Percentiles rank a stretch among this genome's conserved stretches.
Conservation (phyloP, 805 yeast genomes). For the Starmerella etchellsii region DNA sequence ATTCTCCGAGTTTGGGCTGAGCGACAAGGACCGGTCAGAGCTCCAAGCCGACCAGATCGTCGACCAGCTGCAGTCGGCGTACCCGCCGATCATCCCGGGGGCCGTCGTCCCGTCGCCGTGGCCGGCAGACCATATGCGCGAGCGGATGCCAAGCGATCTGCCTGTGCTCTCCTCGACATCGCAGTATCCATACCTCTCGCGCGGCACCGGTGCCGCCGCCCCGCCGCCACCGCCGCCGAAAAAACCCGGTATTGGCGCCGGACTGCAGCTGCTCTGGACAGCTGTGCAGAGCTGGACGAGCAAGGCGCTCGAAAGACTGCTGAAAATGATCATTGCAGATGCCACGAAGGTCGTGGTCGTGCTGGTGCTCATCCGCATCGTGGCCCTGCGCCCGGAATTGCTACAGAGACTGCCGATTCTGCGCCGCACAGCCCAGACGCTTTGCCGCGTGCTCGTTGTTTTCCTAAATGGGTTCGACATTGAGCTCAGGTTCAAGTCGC, state of each 20-base stretch:
- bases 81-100: constrained; percentile 16
- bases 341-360: constrained; percentile 10
- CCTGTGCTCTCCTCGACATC: neutral
- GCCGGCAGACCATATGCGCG: constrained; percentile 1
- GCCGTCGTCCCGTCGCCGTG: constrained; percentile 5
- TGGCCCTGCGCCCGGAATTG: constrained; percentile 13
- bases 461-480: constrained; percentile 19
- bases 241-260: neutral
- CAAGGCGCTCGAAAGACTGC: constrained; percentile 2
- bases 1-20: constrained; percentile 22
- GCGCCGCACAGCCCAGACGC: constrained; percentile 6
- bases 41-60: constrained; percentile 15
- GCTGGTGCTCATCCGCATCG: constrained; percentile 13
- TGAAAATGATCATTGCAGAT: constrained; percentile 15
- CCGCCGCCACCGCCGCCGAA: neutral
- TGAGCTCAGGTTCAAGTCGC: constrained; percentile 12
- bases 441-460: constrained; percentile 18
- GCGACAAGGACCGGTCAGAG: constrained; percentile 19
- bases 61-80: constrained; percentile 12
- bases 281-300: neutral
- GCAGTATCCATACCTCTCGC: neutral
- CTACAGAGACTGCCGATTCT: constrained; percentile 14
- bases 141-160: no score
- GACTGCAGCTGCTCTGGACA: neutral
- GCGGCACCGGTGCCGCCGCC: neutral